phyloP scores from a whole-genome alignment of 2,329 filamentous ascomycete species.

The Botryotinia narcissicola region DNA sequence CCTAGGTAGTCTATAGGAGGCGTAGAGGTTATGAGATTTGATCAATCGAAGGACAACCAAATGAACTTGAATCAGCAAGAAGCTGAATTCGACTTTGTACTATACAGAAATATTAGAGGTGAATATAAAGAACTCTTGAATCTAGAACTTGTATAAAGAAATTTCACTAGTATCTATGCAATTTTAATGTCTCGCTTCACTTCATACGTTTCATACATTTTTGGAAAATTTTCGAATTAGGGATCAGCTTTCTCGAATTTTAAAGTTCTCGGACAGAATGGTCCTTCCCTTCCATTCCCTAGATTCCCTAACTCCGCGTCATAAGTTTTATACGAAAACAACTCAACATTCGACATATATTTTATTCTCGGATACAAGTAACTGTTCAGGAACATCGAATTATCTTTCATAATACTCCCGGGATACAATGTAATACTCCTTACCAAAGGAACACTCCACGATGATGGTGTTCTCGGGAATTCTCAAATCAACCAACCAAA shows the following conservation, averaged over 20 bases:
- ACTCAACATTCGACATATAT: conserved; percentile 5
- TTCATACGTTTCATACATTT: neutral
- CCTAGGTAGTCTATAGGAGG: neutral
- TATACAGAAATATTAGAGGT: neutral
- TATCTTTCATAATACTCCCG: neutral
- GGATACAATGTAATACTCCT: conserved; percentile 22
- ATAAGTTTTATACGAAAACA: neutral
- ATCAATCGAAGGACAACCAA: neutral
- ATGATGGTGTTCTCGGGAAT: conserved; percentile 52
- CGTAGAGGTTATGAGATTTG: conserved; percentile 9
- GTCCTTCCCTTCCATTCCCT: neutral
- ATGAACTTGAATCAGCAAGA: neutral
- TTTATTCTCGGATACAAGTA: conserved; percentile 1
- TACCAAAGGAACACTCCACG: conserved; percentile 31
- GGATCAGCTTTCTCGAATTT: conserved; percentile 6
- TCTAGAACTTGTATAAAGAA: neutral
- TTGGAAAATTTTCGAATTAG: neutral
- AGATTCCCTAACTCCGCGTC: conserved; percentile 7
- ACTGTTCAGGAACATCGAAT: neutral
- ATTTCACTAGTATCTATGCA: neutral
- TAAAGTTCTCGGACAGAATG: neutral
- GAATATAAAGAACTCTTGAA: neutral
- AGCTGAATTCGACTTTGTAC: neutral
- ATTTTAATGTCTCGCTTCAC: neutral
- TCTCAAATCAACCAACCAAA: conserved; percentile 45